Evolutionary conservation across 768 basidiomycete genomes (phyloP).

Genomic region (Russula virescens): DNA sequence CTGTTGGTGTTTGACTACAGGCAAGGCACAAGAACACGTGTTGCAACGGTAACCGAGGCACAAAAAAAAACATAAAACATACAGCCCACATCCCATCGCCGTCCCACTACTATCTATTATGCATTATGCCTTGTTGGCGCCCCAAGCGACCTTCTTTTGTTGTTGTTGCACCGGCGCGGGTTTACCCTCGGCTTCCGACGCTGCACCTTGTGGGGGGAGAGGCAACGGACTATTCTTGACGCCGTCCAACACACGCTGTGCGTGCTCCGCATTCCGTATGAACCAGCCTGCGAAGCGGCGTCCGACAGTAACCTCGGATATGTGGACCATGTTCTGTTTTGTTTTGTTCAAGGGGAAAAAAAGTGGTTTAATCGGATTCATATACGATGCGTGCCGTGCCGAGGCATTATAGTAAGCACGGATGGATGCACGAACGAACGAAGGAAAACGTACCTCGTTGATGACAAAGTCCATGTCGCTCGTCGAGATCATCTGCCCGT

Average conservation of each 20-base stretch:
- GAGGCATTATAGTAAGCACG: too few relatives aligned
- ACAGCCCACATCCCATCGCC: neutral
- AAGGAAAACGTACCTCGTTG: conserved; percentile 67
- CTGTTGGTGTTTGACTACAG: neutral
- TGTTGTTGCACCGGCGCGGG: conserved; percentile 8
- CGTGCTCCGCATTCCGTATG: conserved; percentile 91
- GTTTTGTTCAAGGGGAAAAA: too few relatives aligned
- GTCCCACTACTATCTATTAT: too few relatives aligned
- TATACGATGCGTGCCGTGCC: too few relatives aligned
- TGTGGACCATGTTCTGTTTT: conserved; percentile 90
- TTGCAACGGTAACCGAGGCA: neutral
- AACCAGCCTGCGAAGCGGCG: conserved; percentile 96
- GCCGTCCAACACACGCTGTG: conserved; percentile 80
- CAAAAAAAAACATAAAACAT: neutral
- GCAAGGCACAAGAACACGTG: too few relatives aligned
- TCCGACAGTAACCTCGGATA: conserved; percentile 91
- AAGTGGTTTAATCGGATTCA: too few relatives aligned
- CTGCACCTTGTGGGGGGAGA: conserved; percentile 7
- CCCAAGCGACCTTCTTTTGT: conserved; percentile 25
- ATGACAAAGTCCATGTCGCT: conserved; percentile 96
- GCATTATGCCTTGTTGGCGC: conserved; percentile 1
- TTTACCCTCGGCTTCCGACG: conserved; percentile 14
- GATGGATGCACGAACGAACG: neutral
- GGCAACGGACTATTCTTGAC: conserved; percentile 57
- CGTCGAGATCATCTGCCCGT: conserved; percentile 81